Evolutionary conservation across 2,329 filamentous ascomycete species (phyloP), one percentile per base, ranked within the genome.

Genomic region (Ophiostoma pallidulum): DNA sequence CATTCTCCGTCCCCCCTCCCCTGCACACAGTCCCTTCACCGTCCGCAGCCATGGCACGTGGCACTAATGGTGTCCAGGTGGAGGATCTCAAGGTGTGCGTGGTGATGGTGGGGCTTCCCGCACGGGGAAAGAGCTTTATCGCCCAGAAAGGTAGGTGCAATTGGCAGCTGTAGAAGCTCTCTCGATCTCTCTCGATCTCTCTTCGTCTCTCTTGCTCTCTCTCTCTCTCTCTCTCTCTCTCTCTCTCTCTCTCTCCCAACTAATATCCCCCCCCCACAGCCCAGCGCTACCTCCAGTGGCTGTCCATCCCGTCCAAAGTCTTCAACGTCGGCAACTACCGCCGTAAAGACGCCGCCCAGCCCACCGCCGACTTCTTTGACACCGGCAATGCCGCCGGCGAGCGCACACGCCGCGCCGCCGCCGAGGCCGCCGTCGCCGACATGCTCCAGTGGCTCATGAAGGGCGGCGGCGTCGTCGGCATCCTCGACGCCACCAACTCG

Each of bases 281-380:
- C 52, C 84, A 92, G 65, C 84, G 92, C 51, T 98, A 98, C 67
- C 81, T 98, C 31, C 86, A 86, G 65, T 98, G 92, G 92, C 83
- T 97, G 50, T 95, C 90, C 22, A 90, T 98, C 61, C 83, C 86
- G 33, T 86, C 92, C 50, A 84, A 89, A 64, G 91, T 89, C 54
- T 98, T 98, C 79, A 98, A 98, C 57, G 92, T 98, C 55, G 92
- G 92, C 63, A 90, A 84, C 62, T 98, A 98, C 65, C 87, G 92
- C 56, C 88, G 92, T 56, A 81, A 84, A 59, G 84, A 86, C 57
- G 94, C 88, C 6, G 89, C 92, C 16, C 90, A 94, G 57, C 92
- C 92, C 14, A 82, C 82, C 3, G 92, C 92, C 56, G 87, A 90
- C 60, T 98, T 98, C 72, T 98, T 98, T 70, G 91, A 96, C 64